A percentile compares a stretch with the other conserved stretches of the same genome.
These are phyloP conservation scores for Stentor coeruleus DNA, from an alignment of 73 alveolate species.

Conservation along the genomic window DNA sequence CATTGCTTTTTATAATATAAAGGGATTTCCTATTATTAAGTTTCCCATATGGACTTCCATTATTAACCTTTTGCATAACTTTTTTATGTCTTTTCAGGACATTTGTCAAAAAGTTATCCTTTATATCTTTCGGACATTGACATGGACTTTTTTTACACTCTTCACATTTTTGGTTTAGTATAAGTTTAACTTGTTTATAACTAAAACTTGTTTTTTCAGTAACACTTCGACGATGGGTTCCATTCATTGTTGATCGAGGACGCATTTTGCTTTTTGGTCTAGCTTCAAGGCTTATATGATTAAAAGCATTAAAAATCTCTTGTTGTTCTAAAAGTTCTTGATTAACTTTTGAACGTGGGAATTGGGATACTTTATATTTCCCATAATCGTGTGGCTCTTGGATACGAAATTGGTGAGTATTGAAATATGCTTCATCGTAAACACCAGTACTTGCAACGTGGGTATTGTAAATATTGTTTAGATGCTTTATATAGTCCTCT, in stretches of 20 bases:
- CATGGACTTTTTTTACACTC: background rate
- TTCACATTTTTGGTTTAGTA: background rate
- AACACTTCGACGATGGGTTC: background rate
- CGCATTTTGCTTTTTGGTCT: background rate
- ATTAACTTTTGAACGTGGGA: background rate
- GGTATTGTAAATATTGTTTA: background rate
- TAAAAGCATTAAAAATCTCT: background rate
- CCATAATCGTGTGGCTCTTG: background rate
- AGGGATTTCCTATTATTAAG: too few relatives aligned
- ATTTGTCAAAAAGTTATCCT: background rate
- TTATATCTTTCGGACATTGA: background rate
- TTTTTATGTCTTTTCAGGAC: background rate
- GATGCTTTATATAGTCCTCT: background rate
- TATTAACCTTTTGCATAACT: background rate
- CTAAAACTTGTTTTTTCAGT: background rate
- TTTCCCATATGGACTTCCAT: too few relatives aligned
- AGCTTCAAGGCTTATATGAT: background rate
- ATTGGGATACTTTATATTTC: background rate
- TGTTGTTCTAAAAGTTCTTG: background rate
- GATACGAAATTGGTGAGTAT: background rate
- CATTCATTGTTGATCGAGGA: background rate
- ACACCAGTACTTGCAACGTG: background rate
- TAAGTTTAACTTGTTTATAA: background rate
- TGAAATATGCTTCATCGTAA: background rate
- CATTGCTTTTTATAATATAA: too few relatives aligned